Conservation (phyloP, 1,139 yeast species). For the Hemisphaericaspora xylanilytica region DNA sequence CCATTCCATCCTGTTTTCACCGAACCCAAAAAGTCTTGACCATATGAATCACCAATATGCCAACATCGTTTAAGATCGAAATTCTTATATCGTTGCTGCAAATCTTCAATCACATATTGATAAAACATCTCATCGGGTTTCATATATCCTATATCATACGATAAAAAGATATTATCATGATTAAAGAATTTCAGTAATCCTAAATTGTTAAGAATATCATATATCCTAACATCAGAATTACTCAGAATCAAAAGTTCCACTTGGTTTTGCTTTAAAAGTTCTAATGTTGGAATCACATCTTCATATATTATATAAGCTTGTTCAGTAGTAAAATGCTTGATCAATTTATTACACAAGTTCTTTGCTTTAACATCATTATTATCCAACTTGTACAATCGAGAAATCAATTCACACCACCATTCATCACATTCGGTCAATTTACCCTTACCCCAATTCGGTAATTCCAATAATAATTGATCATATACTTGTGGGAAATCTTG, state of each 20-base stretch:
- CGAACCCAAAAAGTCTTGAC: constrained; percentile 54
- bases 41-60: constrained; percentile 67
- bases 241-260: constrained; percentile 48
- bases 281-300: constrained; percentile 52
- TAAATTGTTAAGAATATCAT: constrained; percentile 43
- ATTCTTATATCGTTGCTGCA: constrained; percentile 18
- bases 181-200: constrained; percentile 41
- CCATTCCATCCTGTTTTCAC: constrained; percentile 62
- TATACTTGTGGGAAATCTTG: constrained; percentile 30
- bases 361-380: constrained; percentile 18
- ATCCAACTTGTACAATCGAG: constrained; percentile 35
- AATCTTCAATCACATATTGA: constrained; percentile 29
- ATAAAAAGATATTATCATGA: constrained; percentile 38
- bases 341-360: constrained; percentile 36
- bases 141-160: constrained; percentile 51
- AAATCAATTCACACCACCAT: constrained; percentile 63
- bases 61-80: constrained; percentile 32
- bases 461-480: constrained; percentile 24
- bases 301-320: constrained; percentile 54
- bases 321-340: constrained; percentile 45
- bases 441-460: constrained; percentile 63
- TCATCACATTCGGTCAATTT: constrained; percentile 29
- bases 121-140: constrained; percentile 55
- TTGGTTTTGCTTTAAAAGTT: constrained; percentile 27
- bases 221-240: constrained; percentile 59